Evolutionary conservation across 176 grass and related monocot genomes (phyloP).

Genomic region (Oryza officinalis): DNA sequence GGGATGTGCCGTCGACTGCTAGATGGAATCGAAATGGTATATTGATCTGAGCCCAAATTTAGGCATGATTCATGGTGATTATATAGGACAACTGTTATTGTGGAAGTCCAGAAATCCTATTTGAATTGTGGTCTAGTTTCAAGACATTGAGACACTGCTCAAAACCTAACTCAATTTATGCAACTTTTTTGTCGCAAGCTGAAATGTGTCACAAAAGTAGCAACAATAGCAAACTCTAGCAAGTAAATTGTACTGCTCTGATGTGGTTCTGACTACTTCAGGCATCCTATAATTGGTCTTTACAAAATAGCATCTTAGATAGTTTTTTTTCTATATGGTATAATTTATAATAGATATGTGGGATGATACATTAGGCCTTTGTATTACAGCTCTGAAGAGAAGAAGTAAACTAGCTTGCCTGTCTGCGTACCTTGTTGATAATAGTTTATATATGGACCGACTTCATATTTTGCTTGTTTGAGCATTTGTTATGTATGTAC

Average conservation of each 20-base stretch:
- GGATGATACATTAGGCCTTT: not conserved
- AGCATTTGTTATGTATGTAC: constrained; percentile 3
- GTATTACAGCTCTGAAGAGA: constrained; percentile 4
- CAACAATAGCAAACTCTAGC: not conserved
- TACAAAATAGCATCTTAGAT: not conserved
- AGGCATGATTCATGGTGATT: constrained; percentile 9
- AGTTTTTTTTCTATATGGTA: constrained; percentile 15
- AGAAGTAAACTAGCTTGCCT: constrained; percentile 4
- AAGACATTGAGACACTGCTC: not conserved
- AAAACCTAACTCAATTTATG: constrained; percentile 1
- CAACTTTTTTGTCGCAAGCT: constrained; percentile 3
- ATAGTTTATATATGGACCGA: constrained; percentile 33
- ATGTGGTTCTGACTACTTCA: constrained; percentile 1
- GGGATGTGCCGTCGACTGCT: constrained; percentile 90
- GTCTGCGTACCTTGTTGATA: constrained; percentile 20
- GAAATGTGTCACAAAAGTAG: constrained; percentile 10
- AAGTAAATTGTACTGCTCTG: not conserved
- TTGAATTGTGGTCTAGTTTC: constrained; percentile 8
- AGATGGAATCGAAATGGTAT: constrained; percentile 85
- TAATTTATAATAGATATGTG: not conserved
- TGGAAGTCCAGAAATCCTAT: not conserved
- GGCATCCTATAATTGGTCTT: constrained; percentile 4
- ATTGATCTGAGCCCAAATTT: constrained; percentile 15
- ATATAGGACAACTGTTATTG: constrained; percentile 14
- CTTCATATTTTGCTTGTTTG: constrained; percentile 16